These are phyloP conservation scores for Kalanchoe fedtschenkoi DNA, from an alignment of 164 flowering plant species.

Conservation along the genomic window DNA sequence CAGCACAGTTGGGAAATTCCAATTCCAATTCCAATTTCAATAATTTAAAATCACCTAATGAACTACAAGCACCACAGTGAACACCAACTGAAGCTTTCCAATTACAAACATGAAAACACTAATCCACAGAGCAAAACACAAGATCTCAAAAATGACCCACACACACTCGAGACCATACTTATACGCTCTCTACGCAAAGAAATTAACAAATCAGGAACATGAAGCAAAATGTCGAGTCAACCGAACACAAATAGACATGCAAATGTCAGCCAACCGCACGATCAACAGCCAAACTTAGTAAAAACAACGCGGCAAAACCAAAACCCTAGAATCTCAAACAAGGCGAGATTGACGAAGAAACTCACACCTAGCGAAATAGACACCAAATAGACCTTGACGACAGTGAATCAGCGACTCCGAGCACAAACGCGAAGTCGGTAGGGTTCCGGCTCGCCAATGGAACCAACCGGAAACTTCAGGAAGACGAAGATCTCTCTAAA, in stretches of 20 bases:
- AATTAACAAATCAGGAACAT: too few species aligned
- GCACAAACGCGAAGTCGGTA: not conserved
- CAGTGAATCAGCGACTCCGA: not conserved
- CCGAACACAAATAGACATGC: not conserved
- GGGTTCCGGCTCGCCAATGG: not conserved
- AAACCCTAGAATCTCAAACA: not conserved
- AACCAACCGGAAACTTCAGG: not conserved
- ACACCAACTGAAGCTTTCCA: not conserved
- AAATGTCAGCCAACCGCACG: not conserved
- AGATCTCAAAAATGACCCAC: not conserved
- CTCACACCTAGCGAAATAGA: not conserved
- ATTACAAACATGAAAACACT: not conserved
- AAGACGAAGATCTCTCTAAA: not conserved
- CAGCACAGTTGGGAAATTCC: too few species aligned
- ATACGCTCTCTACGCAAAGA: not conserved
- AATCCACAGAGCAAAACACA: not conserved
- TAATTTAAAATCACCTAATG: too few species aligned
- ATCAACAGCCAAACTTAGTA: too few species aligned
- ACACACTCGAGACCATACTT: not conserved
- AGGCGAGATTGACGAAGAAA: not conserved
- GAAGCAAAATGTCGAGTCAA: not conserved
- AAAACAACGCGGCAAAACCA: not conserved
- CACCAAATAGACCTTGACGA: not conserved
- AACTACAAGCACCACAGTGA: not conserved
- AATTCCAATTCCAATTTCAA: too few species aligned